Percentiles rank a stretch among this genome's conserved stretches.
phyloP scores from a whole-genome alignment of 495 filamentous ascomycete species.

The Daldinia loculata region DNA sequence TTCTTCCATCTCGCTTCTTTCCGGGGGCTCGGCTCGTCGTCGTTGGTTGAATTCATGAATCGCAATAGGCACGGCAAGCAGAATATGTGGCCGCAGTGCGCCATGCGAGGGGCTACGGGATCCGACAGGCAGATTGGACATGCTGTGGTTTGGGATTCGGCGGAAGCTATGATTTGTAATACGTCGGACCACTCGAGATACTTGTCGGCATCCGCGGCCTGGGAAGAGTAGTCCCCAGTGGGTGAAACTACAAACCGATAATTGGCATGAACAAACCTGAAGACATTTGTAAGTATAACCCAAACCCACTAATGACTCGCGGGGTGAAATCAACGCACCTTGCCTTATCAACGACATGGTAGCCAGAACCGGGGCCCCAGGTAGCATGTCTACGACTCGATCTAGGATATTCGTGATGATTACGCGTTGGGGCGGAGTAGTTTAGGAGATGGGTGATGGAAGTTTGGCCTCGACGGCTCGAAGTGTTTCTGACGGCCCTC shows the following conservation, averaged over 20 bases:
- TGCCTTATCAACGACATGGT: slow-evolving; percentile 91
- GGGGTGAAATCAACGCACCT: slow-evolving; percentile 55
- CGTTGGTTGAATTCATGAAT: slow-evolving; percentile 91
- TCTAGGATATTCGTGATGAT: slow-evolving; percentile 64
- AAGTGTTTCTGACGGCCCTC: slow-evolving; percentile 81
- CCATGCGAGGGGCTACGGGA: slow-evolving; percentile 95
- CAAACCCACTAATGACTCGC: background rate
- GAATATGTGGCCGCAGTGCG: slow-evolving; percentile 96
- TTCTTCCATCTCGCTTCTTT: slow-evolving; percentile 83
- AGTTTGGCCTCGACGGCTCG: slow-evolving; percentile 88
- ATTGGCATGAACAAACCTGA: slow-evolving; percentile 92
- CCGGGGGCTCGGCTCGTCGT: slow-evolving; percentile 68
- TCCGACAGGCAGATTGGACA: slow-evolving; percentile 94
- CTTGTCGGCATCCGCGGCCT: slow-evolving; percentile 86
- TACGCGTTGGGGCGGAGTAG: slow-evolving; percentile 83
- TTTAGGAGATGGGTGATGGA: slow-evolving; percentile 97
- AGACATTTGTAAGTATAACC: slow-evolving; percentile 26
- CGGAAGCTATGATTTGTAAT: slow-evolving; percentile 88
- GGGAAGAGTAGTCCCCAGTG: slow-evolving; percentile 76
- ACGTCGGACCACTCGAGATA: slow-evolving; percentile 91
- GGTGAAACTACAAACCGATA: slow-evolving; percentile 96
- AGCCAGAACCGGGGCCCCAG: slow-evolving; percentile 89
- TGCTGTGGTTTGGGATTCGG: slow-evolving; percentile 83
- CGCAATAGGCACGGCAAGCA: slow-evolving; percentile 93
- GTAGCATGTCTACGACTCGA: slow-evolving; percentile 70